Percentiles rank a stretch among this genome's conserved stretches.
Evolutionary conservation across 2,329 filamentous ascomycete species (phyloP).

Genomic region (Akanthomyces muscarius): DNA sequence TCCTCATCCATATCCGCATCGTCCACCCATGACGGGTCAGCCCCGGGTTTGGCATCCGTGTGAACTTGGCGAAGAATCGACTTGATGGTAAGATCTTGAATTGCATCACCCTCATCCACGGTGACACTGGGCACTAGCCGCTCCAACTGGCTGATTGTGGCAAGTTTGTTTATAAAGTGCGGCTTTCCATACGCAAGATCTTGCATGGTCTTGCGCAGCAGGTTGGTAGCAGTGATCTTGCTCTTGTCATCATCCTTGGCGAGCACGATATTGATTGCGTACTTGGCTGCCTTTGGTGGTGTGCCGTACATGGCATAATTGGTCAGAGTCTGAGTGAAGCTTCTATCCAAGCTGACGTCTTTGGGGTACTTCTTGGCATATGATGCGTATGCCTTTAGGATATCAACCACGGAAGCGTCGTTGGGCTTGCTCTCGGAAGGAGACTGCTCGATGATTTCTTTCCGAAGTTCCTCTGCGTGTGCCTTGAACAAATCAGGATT

Average conservation of each 20-base stretch:
- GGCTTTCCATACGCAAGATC: slow-evolving; percentile 68
- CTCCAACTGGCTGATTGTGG: slow-evolving; percentile 69
- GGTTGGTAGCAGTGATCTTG: slow-evolving; percentile 76
- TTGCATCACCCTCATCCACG: slow-evolving; percentile 68
- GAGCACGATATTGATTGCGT: slow-evolving; percentile 87
- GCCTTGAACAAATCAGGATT: slow-evolving; percentile 90
- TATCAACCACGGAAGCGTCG: slow-evolving; percentile 74
- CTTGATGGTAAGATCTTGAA: slow-evolving; percentile 73
- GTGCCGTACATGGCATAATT: slow-evolving; percentile 79
- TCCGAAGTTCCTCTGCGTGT: slow-evolving; percentile 87
- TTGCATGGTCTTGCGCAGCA: slow-evolving; percentile 71
- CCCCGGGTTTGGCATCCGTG: slow-evolving; percentile 49
- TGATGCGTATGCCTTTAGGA: slow-evolving; percentile 87
- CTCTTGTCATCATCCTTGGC: slow-evolving; percentile 69
- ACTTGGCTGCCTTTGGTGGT: slow-evolving; percentile 81
- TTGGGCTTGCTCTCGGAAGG: slow-evolving; percentile 66
- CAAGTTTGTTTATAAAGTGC: slow-evolving; percentile 72
- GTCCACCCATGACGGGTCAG: slow-evolving; percentile 62
- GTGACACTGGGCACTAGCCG: slow-evolving; percentile 69
- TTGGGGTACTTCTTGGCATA: slow-evolving; percentile 83
- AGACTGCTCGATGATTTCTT: slow-evolving; percentile 74
- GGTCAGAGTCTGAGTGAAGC: slow-evolving; percentile 75
- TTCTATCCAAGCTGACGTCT: slow-evolving; percentile 76
- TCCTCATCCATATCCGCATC: slow-evolving; percentile 72
- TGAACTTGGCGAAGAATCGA: slow-evolving; percentile 69